A percentile compares a stretch with the other conserved stretches of the same genome.
Evolutionary conservation across 805 yeast species (phyloP).

Genomic region (Nakazawaea ambrosiae): DNA sequence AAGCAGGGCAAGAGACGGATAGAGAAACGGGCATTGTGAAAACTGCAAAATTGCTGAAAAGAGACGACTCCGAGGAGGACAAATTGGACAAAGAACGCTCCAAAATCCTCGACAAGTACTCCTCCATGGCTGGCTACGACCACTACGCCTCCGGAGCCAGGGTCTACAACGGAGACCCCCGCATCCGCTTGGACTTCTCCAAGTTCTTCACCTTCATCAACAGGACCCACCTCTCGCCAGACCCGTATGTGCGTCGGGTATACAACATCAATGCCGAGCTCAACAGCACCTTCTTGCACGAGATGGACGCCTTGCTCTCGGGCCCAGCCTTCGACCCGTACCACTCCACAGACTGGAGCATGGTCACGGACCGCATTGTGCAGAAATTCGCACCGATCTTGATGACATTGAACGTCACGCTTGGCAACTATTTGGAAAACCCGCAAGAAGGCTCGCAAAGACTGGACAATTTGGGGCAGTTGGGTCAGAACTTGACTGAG

Average conservation of each 20-base stretch:
- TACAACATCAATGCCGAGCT: constrained; percentile 26
- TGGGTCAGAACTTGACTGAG: constrained; percentile 28
- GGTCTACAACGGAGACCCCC: constrained; percentile 40
- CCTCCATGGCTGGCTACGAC: constrained; percentile 33
- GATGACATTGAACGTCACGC: constrained; percentile 31
- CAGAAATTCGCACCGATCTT: constrained; percentile 48
- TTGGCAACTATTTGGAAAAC: constrained; percentile 14
- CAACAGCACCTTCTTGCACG: constrained; percentile 27
- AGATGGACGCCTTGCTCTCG: constrained; percentile 24
- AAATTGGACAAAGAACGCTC: constrained; percentile 15
- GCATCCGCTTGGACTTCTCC: constrained; percentile 45
- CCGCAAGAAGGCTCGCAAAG: neutral
- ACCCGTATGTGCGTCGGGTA: constrained; percentile 36
- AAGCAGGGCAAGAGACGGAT: neutral
- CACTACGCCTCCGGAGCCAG: constrained; percentile 37
- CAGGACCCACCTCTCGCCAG: constrained; percentile 39
- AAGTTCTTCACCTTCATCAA: constrained; percentile 47
- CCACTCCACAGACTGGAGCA: constrained; percentile 48
- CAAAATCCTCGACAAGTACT: constrained; percentile 19
- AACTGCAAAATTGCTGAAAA: neutral
- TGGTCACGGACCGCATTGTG: constrained; percentile 39
- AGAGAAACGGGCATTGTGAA: neutral
- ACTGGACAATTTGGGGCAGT: constrained; percentile 6
- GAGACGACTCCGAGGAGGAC: constrained; percentile 6
- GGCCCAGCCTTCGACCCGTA: constrained; percentile 29